Conservation (phyloP, 1,139 yeast genomes). For the Kodamaea alishanica region DNA sequence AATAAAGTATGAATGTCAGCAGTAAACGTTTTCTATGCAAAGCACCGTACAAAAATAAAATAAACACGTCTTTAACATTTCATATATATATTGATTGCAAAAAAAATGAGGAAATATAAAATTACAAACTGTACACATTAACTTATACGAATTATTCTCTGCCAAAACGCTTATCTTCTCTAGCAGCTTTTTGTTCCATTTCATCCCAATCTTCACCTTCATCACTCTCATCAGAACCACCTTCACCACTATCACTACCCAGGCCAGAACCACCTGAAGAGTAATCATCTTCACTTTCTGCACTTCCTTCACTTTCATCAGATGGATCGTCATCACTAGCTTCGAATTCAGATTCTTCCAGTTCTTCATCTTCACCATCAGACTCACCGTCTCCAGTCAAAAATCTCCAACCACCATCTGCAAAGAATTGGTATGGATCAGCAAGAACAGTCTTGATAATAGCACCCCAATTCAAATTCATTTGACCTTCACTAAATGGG, state of each 20-base stretch:
- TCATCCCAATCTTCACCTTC: slow-evolving; percentile 78
- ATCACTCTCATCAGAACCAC: slow-evolving; percentile 41
- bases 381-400: slow-evolving; percentile 69
- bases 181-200: slow-evolving; percentile 65
- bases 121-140: too few species aligned
- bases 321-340: slow-evolving; percentile 66
- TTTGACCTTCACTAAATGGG: slow-evolving; percentile 91
- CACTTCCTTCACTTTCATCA: slow-evolving; percentile 62
- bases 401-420: slow-evolving; percentile 96
- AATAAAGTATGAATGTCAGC: too few species aligned
- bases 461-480: slow-evolving; percentile 92
- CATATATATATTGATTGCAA: too few species aligned
- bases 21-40: too few species aligned
- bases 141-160: slow-evolving; percentile 25
- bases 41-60: too few species aligned
- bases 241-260: slow-evolving; percentile 42
- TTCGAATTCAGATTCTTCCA: slow-evolving; percentile 58
- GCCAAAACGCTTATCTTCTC: slow-evolving; percentile 36
- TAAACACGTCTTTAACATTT: too few species aligned
- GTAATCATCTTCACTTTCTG: slow-evolving; percentile 42
- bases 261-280: slow-evolving; percentile 33
- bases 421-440: slow-evolving; percentile 92
- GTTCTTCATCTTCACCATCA: slow-evolving; percentile 60
- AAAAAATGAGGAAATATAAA: too few species aligned
- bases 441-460: slow-evolving; percentile 92